Evolutionary conservation across 1,139 yeast species (phyloP).

Genomic region (Candida tropicalis): DNA sequence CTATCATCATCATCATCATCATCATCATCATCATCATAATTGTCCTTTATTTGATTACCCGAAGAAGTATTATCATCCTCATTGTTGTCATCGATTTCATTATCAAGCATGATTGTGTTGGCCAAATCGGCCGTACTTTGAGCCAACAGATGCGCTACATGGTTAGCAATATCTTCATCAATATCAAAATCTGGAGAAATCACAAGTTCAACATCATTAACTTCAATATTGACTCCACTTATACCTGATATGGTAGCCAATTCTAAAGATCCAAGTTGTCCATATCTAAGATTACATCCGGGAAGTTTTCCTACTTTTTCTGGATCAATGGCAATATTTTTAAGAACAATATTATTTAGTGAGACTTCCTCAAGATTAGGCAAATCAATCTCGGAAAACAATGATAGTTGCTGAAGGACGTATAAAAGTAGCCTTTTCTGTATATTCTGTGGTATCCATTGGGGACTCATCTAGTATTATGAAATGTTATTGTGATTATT

Average conservation of each 20-base stretch:
- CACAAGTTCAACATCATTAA: constrained; percentile 57
- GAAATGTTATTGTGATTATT: background rate
- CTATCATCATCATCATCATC: constrained; percentile 21
- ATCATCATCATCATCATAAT: constrained; percentile 16
- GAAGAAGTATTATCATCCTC: constrained; percentile 17
- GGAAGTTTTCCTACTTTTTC: constrained; percentile 68
- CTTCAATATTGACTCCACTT: constrained; percentile 65
- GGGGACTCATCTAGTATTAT: constrained; percentile 51
- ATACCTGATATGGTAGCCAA: constrained; percentile 35
- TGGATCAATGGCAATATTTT: constrained; percentile 71
- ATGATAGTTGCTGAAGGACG: constrained; percentile 77
- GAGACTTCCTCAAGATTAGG: constrained; percentile 80
- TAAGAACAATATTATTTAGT: constrained; percentile 53
- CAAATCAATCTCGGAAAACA: constrained; percentile 79
- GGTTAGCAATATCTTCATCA: constrained; percentile 30
- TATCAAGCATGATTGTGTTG: constrained; percentile 52
- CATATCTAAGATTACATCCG: constrained; percentile 65
- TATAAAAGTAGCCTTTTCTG: constrained; percentile 81
- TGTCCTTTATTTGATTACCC: constrained; percentile 15
- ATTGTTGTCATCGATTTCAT: constrained; percentile 19
- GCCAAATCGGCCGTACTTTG: constrained; percentile 71
- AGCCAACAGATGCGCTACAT: constrained; percentile 48
- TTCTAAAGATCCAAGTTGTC: constrained; percentile 57
- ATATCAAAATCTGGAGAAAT: constrained; percentile 51
- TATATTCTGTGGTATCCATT: constrained; percentile 81